These are phyloP conservation scores for Euphorbia lathyris DNA, from an alignment of 345 rosid genomes.

Conservation along the genomic window DNA sequence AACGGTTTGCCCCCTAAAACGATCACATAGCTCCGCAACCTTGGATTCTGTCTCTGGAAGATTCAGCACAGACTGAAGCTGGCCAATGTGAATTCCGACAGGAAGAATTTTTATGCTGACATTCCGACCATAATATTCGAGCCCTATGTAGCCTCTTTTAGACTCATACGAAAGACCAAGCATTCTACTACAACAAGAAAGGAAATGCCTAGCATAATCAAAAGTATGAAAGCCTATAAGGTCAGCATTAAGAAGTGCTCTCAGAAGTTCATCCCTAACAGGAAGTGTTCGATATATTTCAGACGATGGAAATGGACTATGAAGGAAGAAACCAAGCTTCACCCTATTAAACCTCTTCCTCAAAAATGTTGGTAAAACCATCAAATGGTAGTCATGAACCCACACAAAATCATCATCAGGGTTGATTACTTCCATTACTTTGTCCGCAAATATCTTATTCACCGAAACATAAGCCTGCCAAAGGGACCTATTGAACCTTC, in stretches of 20 bases:
- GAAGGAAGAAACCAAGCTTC: slow-evolving; percentile 92
- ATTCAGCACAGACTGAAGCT: slow-evolving; percentile 71
- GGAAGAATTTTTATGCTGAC: slow-evolving; percentile 91
- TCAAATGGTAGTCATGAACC: slow-evolving; percentile 95
- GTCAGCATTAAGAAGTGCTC: slow-evolving; percentile 81
- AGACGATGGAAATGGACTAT: slow-evolving; percentile 91
- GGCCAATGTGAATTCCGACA: slow-evolving; percentile 84
- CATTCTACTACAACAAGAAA: slow-evolving; percentile 94
- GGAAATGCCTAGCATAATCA: slow-evolving; percentile 93
- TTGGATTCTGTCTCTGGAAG: slow-evolving; percentile 69
- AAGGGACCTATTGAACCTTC: slow-evolving; percentile 78
- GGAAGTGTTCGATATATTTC: slow-evolving; percentile 92
- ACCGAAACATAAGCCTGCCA: slow-evolving; percentile 95
- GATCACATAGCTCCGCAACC: slow-evolving; percentile 60
- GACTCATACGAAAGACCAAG: slow-evolving; percentile 89
- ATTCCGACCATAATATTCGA: slow-evolving; percentile 84
- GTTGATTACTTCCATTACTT: slow-evolving; percentile 87
- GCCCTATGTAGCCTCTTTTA: slow-evolving; percentile 85
- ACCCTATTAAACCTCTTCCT: slow-evolving; percentile 84
- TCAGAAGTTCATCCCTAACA: slow-evolving; percentile 72
- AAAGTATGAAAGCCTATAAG: slow-evolving; percentile 91
- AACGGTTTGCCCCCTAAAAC: slow-evolving; percentile 57
- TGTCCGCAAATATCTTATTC: slow-evolving; percentile 92
- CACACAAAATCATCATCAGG: slow-evolving; percentile 94
- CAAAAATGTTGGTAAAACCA: slow-evolving; percentile 89